Evolutionary conservation across 768 basidiomycete species (phyloP).

Genomic region (Lyophyllum atratum): DNA sequence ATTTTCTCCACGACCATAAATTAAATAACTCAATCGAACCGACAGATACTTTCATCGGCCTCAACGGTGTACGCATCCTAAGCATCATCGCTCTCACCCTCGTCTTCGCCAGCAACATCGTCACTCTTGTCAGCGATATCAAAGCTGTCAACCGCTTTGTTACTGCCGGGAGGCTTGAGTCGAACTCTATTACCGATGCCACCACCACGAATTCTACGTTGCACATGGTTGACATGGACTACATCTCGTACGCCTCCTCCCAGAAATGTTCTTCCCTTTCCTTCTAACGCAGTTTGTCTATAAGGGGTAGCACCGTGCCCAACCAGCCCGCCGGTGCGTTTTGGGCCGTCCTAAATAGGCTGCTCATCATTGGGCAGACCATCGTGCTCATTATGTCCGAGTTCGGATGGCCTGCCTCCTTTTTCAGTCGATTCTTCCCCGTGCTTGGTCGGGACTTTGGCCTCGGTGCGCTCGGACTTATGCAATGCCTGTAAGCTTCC

Average conservation of each 20-base stretch:
- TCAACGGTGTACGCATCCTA: slow-evolving; percentile 77
- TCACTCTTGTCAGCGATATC: slow-evolving; percentile 72
- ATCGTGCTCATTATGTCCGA: slow-evolving; percentile 83
- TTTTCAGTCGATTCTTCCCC: slow-evolving; percentile 87
- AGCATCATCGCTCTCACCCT: slow-evolving; percentile 80
- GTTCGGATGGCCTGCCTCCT: slow-evolving; percentile 72
- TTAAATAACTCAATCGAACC: neutral
- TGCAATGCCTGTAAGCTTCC: slow-evolving; percentile 73
- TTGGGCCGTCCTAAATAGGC: slow-evolving; percentile 87
- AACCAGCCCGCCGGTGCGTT: slow-evolving; percentile 90
- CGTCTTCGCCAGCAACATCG: slow-evolving; percentile 78
- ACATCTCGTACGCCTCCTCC: slow-evolving; percentile 61
- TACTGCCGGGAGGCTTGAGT: slow-evolving; percentile 35
- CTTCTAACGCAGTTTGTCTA: slow-evolving; percentile 4
- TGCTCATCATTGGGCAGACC: slow-evolving; percentile 86
- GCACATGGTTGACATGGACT: slow-evolving; percentile 61
- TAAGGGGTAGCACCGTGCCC: slow-evolving; percentile 78
- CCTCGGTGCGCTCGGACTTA: slow-evolving; percentile 82
- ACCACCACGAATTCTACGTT: slow-evolving; percentile 20
- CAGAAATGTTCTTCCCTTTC: neutral
- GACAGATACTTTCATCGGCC: slow-evolving; percentile 67
- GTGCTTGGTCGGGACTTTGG: slow-evolving; percentile 85
- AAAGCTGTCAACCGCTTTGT: slow-evolving; percentile 72
- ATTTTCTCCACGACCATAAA: neutral
- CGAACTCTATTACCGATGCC: slow-evolving; percentile 22